Evolutionary conservation across 1,139 yeast genomes (phyloP), one percentile per base, ranked within the genome.

Genomic region (Arxiozyma heterogenica): DNA sequence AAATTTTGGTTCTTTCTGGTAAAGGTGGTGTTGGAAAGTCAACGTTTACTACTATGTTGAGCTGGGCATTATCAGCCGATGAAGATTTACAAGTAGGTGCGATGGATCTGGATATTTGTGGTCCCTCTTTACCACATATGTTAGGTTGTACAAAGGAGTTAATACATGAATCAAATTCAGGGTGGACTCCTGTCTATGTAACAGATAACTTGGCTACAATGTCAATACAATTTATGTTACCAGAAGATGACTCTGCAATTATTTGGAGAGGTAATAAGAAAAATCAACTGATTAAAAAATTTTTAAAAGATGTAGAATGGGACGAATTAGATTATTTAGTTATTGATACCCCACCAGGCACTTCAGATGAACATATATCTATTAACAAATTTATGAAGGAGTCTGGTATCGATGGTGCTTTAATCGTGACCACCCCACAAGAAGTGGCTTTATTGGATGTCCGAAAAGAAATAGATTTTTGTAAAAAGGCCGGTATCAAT

Each of bases 1-100:
- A 93, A 70, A 74, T 93, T 1, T 73, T 93, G 44, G 95, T 94
- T 0, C 74, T 93, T 4, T 87, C 96, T 1, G 98, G 98, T 15
- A 93, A 93, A 72, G 99, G 99, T 18, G 99, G 99, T 18, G 98
- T 93, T 1, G 99, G 99, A 0, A 93, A 93, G 69, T 87, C 96
- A 1, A 94, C 98, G 0, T 91, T 93, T 68, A 87, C 98, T 0
- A 82, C 96, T 15, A 87, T 93, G 95, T 76, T 93, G 23, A 82
- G 95, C 18, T 93, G 98, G 96, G 97, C 97, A 0, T 73, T 93
- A 45, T 95, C 98, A 1, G 86, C 94, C 0, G 96, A 91, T 67
- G 88, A 84, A 57, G 86, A 83, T 50, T 62, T 85, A 34, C 97
- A 93, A 67, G 85, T 93, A 11, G 99, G 98, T 1, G 93, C 96